phyloP scores from a whole-genome alignment of 192 early-diverging fungal species.

The Coemansia sp. region DNA sequence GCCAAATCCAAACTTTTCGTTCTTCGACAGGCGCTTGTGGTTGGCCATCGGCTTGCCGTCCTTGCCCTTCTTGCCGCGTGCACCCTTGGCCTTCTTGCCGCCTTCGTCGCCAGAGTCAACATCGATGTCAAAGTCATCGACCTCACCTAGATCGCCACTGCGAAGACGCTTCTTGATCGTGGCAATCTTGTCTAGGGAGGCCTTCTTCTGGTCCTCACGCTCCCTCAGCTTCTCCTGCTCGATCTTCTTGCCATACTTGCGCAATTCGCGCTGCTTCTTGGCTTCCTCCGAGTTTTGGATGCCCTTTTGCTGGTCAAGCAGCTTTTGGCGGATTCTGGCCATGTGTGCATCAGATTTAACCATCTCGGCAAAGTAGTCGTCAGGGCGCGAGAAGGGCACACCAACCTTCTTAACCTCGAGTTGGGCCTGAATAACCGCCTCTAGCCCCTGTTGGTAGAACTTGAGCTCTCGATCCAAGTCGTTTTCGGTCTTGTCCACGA shows the following conservation, averaged over 20 bases:
- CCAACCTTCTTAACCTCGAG: slow-evolving; percentile 61
- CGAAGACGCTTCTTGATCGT: slow-evolving; percentile 81
- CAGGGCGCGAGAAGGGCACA: slow-evolving; percentile 80
- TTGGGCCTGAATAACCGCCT: slow-evolving; percentile 69
- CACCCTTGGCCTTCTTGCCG: slow-evolving; percentile 10
- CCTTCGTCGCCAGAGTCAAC: slow-evolving; percentile 36
- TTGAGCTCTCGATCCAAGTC: slow-evolving; percentile 92
- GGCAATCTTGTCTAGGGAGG: slow-evolving; percentile 90
- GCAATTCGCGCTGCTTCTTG: slow-evolving; percentile 82
- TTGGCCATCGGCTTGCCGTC: slow-evolving; percentile 24
- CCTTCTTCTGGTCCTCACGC: slow-evolving; percentile 81
- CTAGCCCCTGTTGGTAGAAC: slow-evolving; percentile 90
- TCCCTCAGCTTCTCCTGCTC: slow-evolving; percentile 89
- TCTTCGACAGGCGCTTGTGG: slow-evolving; percentile 66
- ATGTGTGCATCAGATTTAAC: slow-evolving; percentile 96
- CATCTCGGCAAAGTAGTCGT: slow-evolving; percentile 98
- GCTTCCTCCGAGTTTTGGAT: slow-evolving; percentile 84
- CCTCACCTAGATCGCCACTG: slow-evolving; percentile 50
- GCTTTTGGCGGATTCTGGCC: slow-evolving; percentile 80
- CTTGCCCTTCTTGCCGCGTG: slow-evolving; percentile 25
- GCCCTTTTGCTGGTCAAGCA: slow-evolving; percentile 78
- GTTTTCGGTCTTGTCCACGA: slow-evolving; percentile 68
- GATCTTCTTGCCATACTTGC: slow-evolving; percentile 98
- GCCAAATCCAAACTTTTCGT: slow-evolving; percentile 90
- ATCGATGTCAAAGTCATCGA: slow-evolving; percentile 51